phyloP scores from a whole-genome alignment of 1,139 yeast genomes.

The Zhuliangozyma parablackwelliae region DNA sequence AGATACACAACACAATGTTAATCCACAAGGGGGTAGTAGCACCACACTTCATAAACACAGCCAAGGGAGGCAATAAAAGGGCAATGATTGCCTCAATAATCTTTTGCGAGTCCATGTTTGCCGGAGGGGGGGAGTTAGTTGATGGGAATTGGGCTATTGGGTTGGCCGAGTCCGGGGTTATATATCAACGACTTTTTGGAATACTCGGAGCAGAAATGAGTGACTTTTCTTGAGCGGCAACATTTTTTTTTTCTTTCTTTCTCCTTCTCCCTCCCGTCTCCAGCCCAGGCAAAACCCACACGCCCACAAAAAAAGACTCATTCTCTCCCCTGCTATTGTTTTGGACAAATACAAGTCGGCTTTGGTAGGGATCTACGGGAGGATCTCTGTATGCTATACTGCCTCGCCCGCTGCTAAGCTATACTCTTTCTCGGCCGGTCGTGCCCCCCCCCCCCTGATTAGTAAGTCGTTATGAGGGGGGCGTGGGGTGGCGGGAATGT shows the following conservation, averaged over 20 bases:
- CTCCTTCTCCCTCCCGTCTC: not conserved
- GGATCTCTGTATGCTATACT: no score
- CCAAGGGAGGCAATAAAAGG: constrained; percentile 64
- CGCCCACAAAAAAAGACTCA: no score
- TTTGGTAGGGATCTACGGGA: no score
- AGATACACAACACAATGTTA: constrained; percentile 56
- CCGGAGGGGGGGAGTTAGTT: not conserved
- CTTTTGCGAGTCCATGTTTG: constrained; percentile 38
- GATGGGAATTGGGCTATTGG: no score
- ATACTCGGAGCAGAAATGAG: not conserved
- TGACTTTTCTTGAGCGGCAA: not conserved
- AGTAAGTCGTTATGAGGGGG: no score
- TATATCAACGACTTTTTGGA: not conserved
- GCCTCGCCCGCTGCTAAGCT: no score
- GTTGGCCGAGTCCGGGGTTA: no score
- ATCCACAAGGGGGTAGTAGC: constrained; percentile 58
- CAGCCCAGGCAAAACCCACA: not conserved
- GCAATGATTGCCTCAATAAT: constrained; percentile 45
- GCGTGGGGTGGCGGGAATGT: no score
- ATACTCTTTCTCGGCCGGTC: no score
- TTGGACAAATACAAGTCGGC: no score
- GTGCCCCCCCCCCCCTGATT: no score
- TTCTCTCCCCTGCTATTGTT: no score
- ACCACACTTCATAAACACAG: constrained; percentile 65
- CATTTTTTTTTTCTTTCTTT: not conserved